These are phyloP conservation scores for Collariella sp. DNA, from an alignment of 495 filamentous ascomycete species.

Conservation along the genomic window DNA sequence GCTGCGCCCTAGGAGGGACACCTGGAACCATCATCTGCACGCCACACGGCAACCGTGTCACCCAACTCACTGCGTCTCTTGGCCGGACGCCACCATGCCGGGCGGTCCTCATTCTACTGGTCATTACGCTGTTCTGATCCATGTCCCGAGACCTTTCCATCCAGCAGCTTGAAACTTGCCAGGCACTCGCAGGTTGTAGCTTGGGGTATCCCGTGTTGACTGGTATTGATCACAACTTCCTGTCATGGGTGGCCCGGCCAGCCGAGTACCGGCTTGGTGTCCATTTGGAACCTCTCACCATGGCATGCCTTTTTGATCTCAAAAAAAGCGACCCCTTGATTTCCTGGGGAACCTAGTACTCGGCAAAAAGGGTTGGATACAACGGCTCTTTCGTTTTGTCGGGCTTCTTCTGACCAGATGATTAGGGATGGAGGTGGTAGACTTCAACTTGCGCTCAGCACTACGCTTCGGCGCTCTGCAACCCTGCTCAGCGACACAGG, in stretches of 20 bases:
- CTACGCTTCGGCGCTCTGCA: no score
- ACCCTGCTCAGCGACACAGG: no score
- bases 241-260: neutral
- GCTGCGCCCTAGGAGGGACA: neutral
- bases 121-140: neutral
- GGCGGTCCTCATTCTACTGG: neutral
- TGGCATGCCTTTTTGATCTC: no score
- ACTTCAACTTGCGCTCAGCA: no score
- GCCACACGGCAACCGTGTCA: neutral
- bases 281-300: no score
- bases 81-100: neutral
- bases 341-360: no score
- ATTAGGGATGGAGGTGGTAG: no score
- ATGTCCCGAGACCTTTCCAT: neutral
- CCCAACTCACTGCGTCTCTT: neutral
- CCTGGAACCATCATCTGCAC: neutral
- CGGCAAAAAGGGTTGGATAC: no score
- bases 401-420: no score
- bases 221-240: neutral
- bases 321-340: no score
- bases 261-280: neutral
- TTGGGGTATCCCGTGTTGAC: neutral
- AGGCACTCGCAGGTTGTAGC: neutral
- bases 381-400: no score
- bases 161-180: neutral